Evolutionary conservation across 345 rosid genomes (phyloP), one percentile per base, ranked within the genome.

Genomic region (Heritiera littoralis): DNA sequence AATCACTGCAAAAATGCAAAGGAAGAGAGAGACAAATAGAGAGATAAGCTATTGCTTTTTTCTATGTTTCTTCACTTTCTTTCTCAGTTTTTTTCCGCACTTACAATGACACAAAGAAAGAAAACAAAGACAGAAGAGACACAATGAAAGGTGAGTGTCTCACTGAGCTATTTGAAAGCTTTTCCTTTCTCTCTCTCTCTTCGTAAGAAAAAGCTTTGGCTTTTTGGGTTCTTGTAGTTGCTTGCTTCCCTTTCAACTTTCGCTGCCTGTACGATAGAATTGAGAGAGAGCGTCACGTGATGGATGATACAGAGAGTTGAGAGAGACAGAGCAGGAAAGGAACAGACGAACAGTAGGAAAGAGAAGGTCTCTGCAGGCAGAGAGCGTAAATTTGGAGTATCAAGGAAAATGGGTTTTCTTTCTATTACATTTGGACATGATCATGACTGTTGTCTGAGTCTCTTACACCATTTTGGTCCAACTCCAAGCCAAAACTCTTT

Each of bases 1-100:
- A 80, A 81, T 80, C 78, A 77, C 80, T 80, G 70, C 78, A 83
- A 82, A 84, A 80, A 73, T 79, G 85, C 74, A 83, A 77, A 79
- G 83, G 52, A 72, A 72, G 43, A 71, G 23, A 49, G 43, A 71
- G 40, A 51, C n/a, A 30, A 30, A 71, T 15, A 76, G 7, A 78
- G 75, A 83, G 80, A 79, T 63, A 17, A 73, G 80, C 79, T 58
- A 76, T 70, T 9, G 83, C 82, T 69, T 76, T 82, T 32, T 84
- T 35, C 10, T 17, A 32, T 28, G 77, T 61, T 69, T 70, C 59
- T 82, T 79, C 78, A 76, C 81, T 74, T 74, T 75, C 76, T 23
- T 45, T 51, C 66, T 55, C 35, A 18, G 15, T 73, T 43, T 43
- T 56, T 18, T 15, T 6, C 41, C 66, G 1, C 32, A 18, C 23